These are phyloP conservation scores for Castanopsis chinensis DNA, from an alignment of 306 rosid genomes.

Conservation along the genomic window DNA sequence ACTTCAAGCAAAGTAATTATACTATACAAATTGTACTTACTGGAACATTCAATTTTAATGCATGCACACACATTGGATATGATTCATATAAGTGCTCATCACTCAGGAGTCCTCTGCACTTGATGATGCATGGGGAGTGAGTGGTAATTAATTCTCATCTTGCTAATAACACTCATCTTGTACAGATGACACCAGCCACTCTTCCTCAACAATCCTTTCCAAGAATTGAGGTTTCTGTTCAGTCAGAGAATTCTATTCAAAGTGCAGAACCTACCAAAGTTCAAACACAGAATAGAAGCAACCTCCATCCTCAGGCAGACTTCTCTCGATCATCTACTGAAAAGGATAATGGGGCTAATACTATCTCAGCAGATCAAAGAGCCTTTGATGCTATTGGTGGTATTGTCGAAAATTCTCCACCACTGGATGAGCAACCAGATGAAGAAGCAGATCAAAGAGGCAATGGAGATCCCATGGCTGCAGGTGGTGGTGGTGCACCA, in stretches of 20 bases:
- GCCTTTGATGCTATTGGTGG: conserved; percentile 42
- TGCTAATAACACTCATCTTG: conserved; percentile 23
- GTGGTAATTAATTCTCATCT: conserved; percentile 15
- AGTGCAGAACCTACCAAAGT: conserved; percentile 42
- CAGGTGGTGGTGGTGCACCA: conserved; percentile 60
- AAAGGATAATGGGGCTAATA: conserved; percentile 42
- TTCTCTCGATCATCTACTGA: conserved; percentile 39
- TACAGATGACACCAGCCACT: conserved; percentile 51
- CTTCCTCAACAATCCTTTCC: conserved; percentile 54
- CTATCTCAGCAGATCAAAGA: conserved; percentile 42
- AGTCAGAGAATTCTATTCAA: conserved; percentile 58
- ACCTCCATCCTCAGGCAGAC: conserved; percentile 51
- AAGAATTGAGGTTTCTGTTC: conserved; percentile 51
- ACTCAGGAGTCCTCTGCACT: conserved; percentile 2
- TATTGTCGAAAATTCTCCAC: conserved; percentile 49
- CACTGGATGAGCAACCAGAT: conserved; percentile 62
- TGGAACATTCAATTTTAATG: background rate
- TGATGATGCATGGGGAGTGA: background rate
- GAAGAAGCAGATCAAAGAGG: conserved; percentile 75
- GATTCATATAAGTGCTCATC: conserved; percentile 7
- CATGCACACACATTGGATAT: conserved; percentile 4
- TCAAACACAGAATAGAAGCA: conserved; percentile 47
- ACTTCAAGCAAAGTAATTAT: conserved; percentile 66
- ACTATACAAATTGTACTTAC: background rate
- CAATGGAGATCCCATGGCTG: conserved; percentile 54